A percentile compares a stretch with the other conserved stretches of the same genome.
Evolutionary conservation across 139 green algal species (phyloP).

Genomic region (Zygnema cylindricum): DNA sequence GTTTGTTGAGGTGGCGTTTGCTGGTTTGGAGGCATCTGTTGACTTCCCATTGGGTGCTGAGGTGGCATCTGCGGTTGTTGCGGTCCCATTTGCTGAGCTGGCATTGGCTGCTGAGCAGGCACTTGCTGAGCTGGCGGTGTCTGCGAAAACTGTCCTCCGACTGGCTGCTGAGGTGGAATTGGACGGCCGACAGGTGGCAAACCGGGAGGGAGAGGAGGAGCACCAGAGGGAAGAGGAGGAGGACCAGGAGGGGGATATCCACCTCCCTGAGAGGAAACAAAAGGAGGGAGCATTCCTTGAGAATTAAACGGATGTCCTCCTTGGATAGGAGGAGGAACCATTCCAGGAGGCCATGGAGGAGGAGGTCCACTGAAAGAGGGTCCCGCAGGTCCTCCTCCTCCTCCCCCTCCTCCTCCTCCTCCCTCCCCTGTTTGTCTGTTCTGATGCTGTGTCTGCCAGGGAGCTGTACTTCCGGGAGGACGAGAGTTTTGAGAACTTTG

Average conservation of each 20-base stretch:
- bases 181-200: neutral
- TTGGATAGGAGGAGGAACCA: no score
- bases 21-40: no score
- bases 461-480: neutral
- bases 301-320: no score
- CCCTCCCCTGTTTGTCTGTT: neutral
- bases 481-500: neutral
- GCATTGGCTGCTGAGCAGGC: neutral
- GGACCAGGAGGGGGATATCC: no score
- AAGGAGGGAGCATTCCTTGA: no score
- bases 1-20: constrained; percentile 1
- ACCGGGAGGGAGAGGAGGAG: neutral
- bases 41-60: constrained; percentile 10
- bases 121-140: constrained; percentile 1
- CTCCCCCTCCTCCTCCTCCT: neutral
- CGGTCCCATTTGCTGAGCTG: neutral
- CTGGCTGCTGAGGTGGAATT: neutral
- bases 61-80: constrained; percentile 33
- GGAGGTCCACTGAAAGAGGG: neutral
- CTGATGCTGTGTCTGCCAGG: neutral
- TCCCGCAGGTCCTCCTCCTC: no score
- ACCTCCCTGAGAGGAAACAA: no score
- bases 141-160: constrained; percentile 14
- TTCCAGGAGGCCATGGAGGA: neutral
- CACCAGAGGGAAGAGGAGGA: neutral